phyloP scores from a whole-genome alignment of 2,329 filamentous ascomycete species.

The Metarhizium album region DNA sequence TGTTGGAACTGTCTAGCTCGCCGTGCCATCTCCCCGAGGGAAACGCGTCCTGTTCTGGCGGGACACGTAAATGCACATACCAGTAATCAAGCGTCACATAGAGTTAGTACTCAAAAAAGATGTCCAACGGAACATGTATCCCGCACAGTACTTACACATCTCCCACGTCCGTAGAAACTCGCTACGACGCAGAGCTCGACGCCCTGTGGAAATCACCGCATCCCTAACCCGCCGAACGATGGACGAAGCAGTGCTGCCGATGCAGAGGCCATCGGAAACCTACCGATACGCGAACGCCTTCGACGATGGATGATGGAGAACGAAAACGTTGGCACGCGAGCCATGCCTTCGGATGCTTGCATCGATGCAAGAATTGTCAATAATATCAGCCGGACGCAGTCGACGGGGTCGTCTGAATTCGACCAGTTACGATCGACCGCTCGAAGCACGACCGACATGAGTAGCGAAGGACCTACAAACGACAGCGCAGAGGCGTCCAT shows the following conservation, averaged over 20 bases:
- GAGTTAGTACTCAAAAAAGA: background rate
- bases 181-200: slow-evolving; percentile 6
- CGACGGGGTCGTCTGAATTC: slow-evolving; percentile 21
- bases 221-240: background rate
- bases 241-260: background rate
- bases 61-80: background rate
- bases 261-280: background rate
- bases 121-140: background rate
- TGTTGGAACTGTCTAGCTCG: slow-evolving; percentile 22
- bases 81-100: slow-evolving; percentile 2
- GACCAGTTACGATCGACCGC: slow-evolving; percentile 16
- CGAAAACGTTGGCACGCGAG: slow-evolving; percentile 12
- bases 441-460: slow-evolving; percentile 14
- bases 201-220: background rate
- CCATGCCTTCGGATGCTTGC: slow-evolving; percentile 14
- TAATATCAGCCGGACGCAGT: slow-evolving; percentile 21
- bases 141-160: slow-evolving; percentile 1
- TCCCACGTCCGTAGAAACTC: slow-evolving; percentile 7
- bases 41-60: background rate
- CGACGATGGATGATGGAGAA: slow-evolving; percentile 31
- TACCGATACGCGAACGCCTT: slow-evolving; percentile 29
- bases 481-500: slow-evolving; percentile 15
- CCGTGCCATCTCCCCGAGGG: background rate
- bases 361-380: slow-evolving; percentile 20
- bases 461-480: slow-evolving; percentile 17